A percentile compares a stretch with the other conserved stretches of the same genome.
Conservation (phyloP, 2,329 filamentous ascomycete species). For the Diaporthe destruens region DNA sequence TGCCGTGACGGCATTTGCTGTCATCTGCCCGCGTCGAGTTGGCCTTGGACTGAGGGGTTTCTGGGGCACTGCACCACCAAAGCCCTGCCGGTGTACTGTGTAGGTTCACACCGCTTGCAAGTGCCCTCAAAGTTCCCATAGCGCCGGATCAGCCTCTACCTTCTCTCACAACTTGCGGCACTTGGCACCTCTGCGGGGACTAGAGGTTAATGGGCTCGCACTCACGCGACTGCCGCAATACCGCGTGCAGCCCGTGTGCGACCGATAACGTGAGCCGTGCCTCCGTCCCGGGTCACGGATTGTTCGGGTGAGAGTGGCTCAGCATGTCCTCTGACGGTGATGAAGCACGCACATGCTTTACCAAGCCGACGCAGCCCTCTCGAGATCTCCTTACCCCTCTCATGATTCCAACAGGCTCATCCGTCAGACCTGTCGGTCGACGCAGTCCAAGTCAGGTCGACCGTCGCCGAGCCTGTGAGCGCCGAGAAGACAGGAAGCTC, state of each 20-base stretch:
- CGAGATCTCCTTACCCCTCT: constrained; percentile 13
- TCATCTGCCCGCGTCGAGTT: constrained; percentile 12
- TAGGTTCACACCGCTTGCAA: constrained; percentile 1
- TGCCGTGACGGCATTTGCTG: constrained; percentile 14
- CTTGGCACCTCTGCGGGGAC: background rate
- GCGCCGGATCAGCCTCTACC: background rate
- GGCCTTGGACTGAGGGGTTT: constrained; percentile 29
- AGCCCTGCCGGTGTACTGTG: background rate
- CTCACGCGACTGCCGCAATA: background rate
- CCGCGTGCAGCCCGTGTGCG: constrained; percentile 5
- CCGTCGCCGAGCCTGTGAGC: background rate
- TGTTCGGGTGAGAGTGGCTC: constrained; percentile 26
- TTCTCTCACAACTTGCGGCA: background rate
- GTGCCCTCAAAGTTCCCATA: background rate
- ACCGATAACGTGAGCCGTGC: constrained; percentile 29
- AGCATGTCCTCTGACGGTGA: constrained; percentile 28
- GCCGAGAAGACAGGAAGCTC: background rate
- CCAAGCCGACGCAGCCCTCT: constrained; percentile 1
- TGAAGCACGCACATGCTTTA: constrained; percentile 24
- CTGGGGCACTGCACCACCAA: background rate
- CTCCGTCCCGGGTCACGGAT: constrained; percentile 16
- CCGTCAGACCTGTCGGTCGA: background rate
- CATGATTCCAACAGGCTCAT: background rate
- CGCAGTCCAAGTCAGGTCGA: background rate
- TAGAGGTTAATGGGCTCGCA: background rate